Base-by-base conservation (phyloP, 495 filamentous ascomycete species). In the Xanthoparmelia taractica region DNA sequence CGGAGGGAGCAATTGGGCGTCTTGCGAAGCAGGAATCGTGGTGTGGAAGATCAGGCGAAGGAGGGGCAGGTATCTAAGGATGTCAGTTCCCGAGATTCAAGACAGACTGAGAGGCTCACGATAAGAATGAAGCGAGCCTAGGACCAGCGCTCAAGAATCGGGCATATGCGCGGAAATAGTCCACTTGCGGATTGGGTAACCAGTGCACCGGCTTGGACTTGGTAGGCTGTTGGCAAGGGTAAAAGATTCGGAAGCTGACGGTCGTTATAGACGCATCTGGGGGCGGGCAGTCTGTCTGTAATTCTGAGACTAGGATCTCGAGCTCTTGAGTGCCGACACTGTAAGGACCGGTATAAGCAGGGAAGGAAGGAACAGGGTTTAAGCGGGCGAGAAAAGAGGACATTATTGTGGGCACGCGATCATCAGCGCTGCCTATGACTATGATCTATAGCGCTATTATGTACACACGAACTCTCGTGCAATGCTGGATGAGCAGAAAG, bases 241-340 rank as follows among this genome's bases (percentile, higher is more conserved):
- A 92, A 76, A 87, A 93, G 40, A 91, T 77, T 29, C 88, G 79
- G 73, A 89, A 92, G 57, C 84, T 84, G 47, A 91, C 73, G 8
- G 89, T 93, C 18, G 82, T 72, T 37, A 88, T 77, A 13, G 73
- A 71, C 33, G 76, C 70, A 5, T 82, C 76, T 7, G 85, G 84
- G 2, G 77, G 67, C 11, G 73, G 68, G 34, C 74, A 75, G 0
- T 82, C 79, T 0, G 79, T 75, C 5, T 78, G 73, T 17, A 92
- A 76, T 23, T 87, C 79, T 5, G 79, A 69, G 27, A 84, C 77
- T 50, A 89, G 85, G 36, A 92, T 80, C 73, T 93, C 89, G 61
- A 91, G 75, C 66, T 92, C 89, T 55, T 85, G 74, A 6, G 87
- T 85, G 61, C 90, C 90, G 47, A 92, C 89, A 56, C 81, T 77